Conservation (phyloP, 148 eudicot species). For the Beta vulgaris region DNA sequence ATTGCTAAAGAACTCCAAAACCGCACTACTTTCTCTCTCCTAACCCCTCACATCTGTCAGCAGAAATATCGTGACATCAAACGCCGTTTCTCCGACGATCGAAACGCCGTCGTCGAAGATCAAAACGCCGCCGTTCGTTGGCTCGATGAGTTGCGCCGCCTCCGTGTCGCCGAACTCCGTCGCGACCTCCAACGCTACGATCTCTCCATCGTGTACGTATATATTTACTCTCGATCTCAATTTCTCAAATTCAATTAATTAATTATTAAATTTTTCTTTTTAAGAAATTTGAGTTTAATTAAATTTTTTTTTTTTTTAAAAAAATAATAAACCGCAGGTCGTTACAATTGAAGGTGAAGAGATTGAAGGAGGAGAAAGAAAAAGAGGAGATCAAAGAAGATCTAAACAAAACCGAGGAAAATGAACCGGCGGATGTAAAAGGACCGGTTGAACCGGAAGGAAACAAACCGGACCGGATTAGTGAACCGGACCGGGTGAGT, state of each 20-base stretch:
- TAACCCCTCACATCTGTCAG: conserved; percentile 42
- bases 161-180: conserved; percentile 54
- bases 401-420: neutral
- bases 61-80: conserved; percentile 47
- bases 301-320: neutral
- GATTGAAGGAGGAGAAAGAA: conserved; percentile 57
- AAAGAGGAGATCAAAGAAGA: conserved; percentile 12
- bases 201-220: conserved; percentile 57
- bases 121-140: conserved; percentile 26
- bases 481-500: conserved; percentile 15
- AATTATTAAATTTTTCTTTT: neutral
- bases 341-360: conserved; percentile 65
- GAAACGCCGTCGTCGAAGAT: conserved; percentile 6
- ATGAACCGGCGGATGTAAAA: conserved; percentile 23
- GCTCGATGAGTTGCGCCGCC: conserved; percentile 51
- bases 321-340: conserved; percentile 34
- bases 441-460: conserved; percentile 19
- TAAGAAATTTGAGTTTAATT: conserved; percentile 3
- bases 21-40: conserved; percentile 30
- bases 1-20: conserved; percentile 47
- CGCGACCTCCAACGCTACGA: conserved; percentile 53
- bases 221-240: neutral
- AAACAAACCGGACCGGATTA: neutral
- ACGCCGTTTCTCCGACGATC: conserved; percentile 37
- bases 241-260: neutral